These are phyloP conservation scores for Rubroboletus satanas DNA, from an alignment of 768 basidiomycete species.

Conservation along the genomic window DNA sequence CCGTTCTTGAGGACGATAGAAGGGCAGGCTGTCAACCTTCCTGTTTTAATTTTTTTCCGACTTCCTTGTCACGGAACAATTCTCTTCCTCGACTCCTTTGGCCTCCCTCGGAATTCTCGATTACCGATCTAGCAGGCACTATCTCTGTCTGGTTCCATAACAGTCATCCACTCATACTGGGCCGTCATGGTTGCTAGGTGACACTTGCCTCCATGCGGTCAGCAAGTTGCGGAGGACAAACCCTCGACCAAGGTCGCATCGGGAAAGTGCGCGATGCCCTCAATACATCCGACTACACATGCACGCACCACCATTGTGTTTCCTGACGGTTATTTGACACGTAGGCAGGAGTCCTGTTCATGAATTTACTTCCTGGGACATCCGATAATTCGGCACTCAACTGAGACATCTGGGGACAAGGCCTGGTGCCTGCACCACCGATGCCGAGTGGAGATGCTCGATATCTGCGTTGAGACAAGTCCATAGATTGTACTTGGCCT, in stretches of 20 bases:
- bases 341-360: neutral
- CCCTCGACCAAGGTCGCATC: neutral
- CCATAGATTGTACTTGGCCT: neutral
- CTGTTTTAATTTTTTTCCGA: neutral
- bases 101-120: neutral
- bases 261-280: slow-evolving; percentile 2
- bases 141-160: neutral
- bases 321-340: slow-evolving; percentile 2
- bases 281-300: neutral
- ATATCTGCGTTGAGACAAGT: neutral
- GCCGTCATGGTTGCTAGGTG: slow-evolving; percentile 5
- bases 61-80: neutral
- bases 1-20: neutral
- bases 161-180: neutral
- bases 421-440: neutral
- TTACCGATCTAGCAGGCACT: neutral
- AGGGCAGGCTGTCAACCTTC: neutral
- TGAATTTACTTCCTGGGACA: slow-evolving; percentile 6
- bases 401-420: slow-evolving; percentile 10
- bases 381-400: neutral
- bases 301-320: neutral
- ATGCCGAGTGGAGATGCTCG: neutral
- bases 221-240: neutral
- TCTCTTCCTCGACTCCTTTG: neutral
- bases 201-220: neutral